phyloP scores from a whole-genome alignment of 192 early-diverging fungal species.

The Coemansia sp. region DNA sequence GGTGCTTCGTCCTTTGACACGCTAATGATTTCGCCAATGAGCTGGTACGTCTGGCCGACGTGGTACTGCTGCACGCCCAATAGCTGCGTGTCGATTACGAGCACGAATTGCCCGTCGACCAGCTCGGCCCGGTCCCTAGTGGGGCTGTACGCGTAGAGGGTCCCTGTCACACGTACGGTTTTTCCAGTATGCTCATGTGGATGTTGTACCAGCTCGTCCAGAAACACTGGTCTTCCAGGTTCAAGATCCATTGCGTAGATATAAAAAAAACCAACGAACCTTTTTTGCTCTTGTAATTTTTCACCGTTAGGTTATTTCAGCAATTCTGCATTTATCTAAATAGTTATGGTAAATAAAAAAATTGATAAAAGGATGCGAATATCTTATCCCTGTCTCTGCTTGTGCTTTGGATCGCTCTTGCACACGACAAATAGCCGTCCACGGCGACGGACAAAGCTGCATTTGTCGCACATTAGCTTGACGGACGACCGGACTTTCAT shows the following conservation, averaged over 20 bases:
- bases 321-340: too few relatives aligned
- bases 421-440: slow-evolving; percentile 87
- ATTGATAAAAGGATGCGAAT: not conserved
- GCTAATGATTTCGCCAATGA: slow-evolving; percentile 18
- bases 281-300: slow-evolving; percentile 4
- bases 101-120: slow-evolving; percentile 13
- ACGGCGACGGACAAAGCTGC: slow-evolving; percentile 81
- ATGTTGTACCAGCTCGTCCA: slow-evolving; percentile 25
- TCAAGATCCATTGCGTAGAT: slow-evolving; percentile 42
- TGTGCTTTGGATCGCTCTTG: slow-evolving; percentile 90
- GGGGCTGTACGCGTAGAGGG: slow-evolving; percentile 29
- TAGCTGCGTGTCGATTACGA: slow-evolving; percentile 23
- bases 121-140: slow-evolving; percentile 16
- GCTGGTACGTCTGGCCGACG: slow-evolving; percentile 40
- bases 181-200: not conserved
- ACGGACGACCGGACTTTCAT: slow-evolving; percentile 90
- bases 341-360: too few relatives aligned
- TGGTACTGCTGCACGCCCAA: slow-evolving; percentile 32
- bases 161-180: slow-evolving; percentile 36
- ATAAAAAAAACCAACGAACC: slow-evolving; percentile 21
- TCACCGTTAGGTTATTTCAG: too few relatives aligned
- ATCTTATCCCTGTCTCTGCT: slow-evolving; percentile 71
- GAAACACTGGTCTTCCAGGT: slow-evolving; percentile 40
- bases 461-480: slow-evolving; percentile 87
- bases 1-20: not conserved